A percentile compares a stretch with the other conserved stretches of the same genome.
phyloP scores from a whole-genome alignment of 2,329 filamentous ascomycete species.

The Myriangium duriaei region DNA sequence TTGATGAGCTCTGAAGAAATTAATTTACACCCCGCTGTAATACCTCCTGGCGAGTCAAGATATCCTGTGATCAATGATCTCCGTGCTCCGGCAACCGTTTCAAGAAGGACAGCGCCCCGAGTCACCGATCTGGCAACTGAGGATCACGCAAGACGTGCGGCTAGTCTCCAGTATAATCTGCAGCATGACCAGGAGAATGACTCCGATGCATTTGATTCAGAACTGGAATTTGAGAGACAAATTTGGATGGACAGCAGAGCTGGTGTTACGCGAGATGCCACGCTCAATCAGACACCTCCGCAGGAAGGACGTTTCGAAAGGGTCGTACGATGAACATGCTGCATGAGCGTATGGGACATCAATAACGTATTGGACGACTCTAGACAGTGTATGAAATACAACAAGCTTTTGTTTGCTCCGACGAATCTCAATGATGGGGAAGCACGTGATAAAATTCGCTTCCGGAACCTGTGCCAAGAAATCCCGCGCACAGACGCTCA shows the following conservation, averaged over 20 bases:
- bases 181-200: background rate
- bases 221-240: conserved; percentile 1
- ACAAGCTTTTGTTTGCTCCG: too few species aligned
- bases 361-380: too few species aligned
- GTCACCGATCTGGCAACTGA: too few species aligned
- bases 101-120: too few species aligned
- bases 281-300: conserved; percentile 2
- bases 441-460: background rate
- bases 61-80: conserved; percentile 1
- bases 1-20: background rate
- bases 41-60: conserved; percentile 7
- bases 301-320: conserved; percentile 5
- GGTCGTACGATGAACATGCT: background rate
- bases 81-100: too few species aligned
- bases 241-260: background rate
- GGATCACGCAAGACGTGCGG: too few species aligned
- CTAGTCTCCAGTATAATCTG: too few species aligned
- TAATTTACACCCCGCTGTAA: conserved; percentile 4
- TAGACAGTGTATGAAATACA: too few species aligned
- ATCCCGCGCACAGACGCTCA: conserved; percentile 2
- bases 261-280: background rate
- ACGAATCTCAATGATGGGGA: too few species aligned
- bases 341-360: background rate
- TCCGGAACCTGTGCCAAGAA: conserved; percentile 2
- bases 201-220: background rate